phyloP scores from a whole-genome alignment of 345 rosid genomes.

The Acer yangbiense region DNA sequence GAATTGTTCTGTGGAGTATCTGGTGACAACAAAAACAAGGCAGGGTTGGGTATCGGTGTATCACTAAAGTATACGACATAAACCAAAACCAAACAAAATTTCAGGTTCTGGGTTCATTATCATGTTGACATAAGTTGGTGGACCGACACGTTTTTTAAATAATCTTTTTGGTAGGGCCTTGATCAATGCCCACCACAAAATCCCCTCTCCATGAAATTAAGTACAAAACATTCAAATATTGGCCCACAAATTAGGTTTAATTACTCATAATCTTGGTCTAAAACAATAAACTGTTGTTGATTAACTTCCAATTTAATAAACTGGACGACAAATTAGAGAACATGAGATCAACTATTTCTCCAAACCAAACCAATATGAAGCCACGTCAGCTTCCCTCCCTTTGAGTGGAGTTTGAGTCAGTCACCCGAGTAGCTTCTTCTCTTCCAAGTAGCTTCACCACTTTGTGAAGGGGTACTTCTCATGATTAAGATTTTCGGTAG shows the following conservation, averaged over 20 bases:
- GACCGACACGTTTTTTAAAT: neutral
- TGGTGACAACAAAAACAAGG: no score
- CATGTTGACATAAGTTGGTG: slow-evolving; percentile 6
- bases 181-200: slow-evolving; percentile 24
- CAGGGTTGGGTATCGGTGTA: no score
- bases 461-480: slow-evolving; percentile 51
- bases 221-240: neutral
- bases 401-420: no score
- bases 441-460: slow-evolving; percentile 45
- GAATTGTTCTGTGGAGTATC: no score
- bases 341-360: neutral
- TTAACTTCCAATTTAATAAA: neutral
- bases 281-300: neutral
- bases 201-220: neutral
- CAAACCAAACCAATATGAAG: slow-evolving; percentile 11
- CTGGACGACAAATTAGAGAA: neutral
- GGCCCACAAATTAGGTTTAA: neutral
- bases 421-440: slow-evolving; percentile 64
- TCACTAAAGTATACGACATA: no score
- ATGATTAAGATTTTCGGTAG: no score
- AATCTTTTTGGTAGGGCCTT: slow-evolving; percentile 24
- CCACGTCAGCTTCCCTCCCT: slow-evolving; percentile 27
- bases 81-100: no score
- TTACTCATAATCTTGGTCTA: neutral
- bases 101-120: no score